A percentile compares a stretch with the other conserved stretches of the same genome.
Conservation (phyloP, 768 basidiomycete species). For the Megacollybia marginata region DNA sequence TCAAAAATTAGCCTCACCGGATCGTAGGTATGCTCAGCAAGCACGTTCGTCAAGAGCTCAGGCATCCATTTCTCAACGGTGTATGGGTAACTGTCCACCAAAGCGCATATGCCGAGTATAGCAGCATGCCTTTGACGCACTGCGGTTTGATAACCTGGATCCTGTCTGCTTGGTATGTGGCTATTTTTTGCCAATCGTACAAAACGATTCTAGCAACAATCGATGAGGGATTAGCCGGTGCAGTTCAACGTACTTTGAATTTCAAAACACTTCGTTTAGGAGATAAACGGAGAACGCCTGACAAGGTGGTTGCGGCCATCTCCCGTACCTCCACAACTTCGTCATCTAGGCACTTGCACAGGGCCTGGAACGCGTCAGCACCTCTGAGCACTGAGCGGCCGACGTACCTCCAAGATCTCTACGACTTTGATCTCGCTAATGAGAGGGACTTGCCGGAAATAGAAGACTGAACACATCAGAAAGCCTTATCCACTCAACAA, state of each 20-base stretch:
- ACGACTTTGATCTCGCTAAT: slow-evolving; percentile 70
- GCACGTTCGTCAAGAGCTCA: slow-evolving; percentile 66
- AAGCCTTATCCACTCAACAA: not conserved
- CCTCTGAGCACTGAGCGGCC: slow-evolving; percentile 2
- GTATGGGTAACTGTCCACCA: slow-evolving; percentile 93
- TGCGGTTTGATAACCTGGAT: slow-evolving; percentile 59
- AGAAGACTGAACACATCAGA: slow-evolving; percentile 46
- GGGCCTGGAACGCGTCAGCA: slow-evolving; percentile 35
- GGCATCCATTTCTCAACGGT: slow-evolving; percentile 95
- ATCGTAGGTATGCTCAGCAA: slow-evolving; percentile 81
- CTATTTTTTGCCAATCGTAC: slow-evolving; percentile 64
- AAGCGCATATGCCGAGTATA: slow-evolving; percentile 87
- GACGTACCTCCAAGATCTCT: slow-evolving; percentile 67
- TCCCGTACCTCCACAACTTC: slow-evolving; percentile 87
- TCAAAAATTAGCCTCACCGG: slow-evolving; percentile 40
- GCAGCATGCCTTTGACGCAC: slow-evolving; percentile 83
- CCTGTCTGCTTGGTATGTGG: slow-evolving; percentile 55
- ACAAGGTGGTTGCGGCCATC: slow-evolving; percentile 80
- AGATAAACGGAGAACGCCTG: slow-evolving; percentile 76
- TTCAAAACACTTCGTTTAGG: slow-evolving; percentile 70
- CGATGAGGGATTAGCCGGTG: not conserved
- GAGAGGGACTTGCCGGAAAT: slow-evolving; percentile 83
- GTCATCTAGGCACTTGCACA: slow-evolving; percentile 78
- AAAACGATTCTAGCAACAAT: slow-evolving; percentile 57
- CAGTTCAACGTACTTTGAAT: slow-evolving; percentile 43